phyloP scores from a whole-genome alignment of 2,329 filamentous ascomycete genomes.

The Nigrospora oryzae region DNA sequence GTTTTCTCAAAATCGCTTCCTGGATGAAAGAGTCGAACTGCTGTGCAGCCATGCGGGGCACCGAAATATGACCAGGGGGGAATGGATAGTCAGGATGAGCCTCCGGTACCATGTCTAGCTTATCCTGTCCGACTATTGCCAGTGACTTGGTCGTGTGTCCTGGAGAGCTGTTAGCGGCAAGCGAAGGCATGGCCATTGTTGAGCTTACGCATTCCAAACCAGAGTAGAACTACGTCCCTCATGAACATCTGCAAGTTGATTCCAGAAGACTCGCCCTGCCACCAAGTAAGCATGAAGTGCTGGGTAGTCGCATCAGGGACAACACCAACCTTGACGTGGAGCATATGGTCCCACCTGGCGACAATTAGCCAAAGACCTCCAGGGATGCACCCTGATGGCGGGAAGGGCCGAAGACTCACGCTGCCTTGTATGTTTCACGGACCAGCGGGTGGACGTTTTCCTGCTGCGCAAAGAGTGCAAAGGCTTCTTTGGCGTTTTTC shows the following conservation, averaged over 20 bases:
- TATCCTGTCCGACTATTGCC: constrained; percentile 29
- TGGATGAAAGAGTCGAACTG: constrained; percentile 21
- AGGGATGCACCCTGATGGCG: neutral
- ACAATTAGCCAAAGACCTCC: neutral
- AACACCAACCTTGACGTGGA: neutral
- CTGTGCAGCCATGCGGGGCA: constrained; percentile 19
- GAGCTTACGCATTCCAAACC: constrained; percentile 37
- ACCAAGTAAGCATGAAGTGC: constrained; percentile 5
- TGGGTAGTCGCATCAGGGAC: constrained; percentile 8
- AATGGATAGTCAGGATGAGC: constrained; percentile 27
- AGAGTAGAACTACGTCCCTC: constrained; percentile 31
- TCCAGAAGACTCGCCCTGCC: constrained; percentile 17
- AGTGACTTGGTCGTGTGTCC: constrained; percentile 36
- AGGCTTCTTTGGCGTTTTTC: constrained; percentile 16
- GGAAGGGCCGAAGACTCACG: constrained; percentile 11
- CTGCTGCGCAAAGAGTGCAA: constrained; percentile 20
- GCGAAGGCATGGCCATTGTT: neutral
- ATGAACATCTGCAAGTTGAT: constrained; percentile 23
- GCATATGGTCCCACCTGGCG: constrained; percentile 6
- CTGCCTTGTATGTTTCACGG: constrained; percentile 17
- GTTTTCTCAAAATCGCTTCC: constrained; percentile 9
- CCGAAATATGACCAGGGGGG: constrained; percentile 20
- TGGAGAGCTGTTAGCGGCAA: constrained; percentile 11
- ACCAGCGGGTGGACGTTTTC: constrained; percentile 20
- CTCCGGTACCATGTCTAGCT: constrained; percentile 28